phyloP scores from a whole-genome alignment of 306 rosid genomes.

The Dryas octopetala region DNA sequence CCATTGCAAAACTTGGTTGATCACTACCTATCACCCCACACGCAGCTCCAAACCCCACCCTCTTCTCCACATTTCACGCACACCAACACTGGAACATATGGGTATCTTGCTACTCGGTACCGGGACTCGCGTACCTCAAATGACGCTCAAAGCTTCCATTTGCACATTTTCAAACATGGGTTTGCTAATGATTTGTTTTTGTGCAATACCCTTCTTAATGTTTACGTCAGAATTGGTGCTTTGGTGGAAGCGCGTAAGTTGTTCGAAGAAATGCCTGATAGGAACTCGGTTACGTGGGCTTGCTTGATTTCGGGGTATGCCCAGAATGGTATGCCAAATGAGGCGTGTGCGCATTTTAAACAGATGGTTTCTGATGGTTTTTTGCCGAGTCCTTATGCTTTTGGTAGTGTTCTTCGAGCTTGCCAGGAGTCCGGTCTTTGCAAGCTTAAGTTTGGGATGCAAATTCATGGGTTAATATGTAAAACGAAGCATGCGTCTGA shows the following conservation, averaged over 20 bases:
- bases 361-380: constrained; percentile 47
- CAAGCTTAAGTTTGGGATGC: constrained; percentile 57
- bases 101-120: constrained; percentile 35
- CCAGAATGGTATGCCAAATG: constrained; percentile 50
- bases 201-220: constrained; percentile 68
- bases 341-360: constrained; percentile 64
- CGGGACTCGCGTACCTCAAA: constrained; percentile 38
- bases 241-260: constrained; percentile 51
- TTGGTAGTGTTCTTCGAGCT: constrained; percentile 77
- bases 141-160: constrained; percentile 68
- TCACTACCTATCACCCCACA: constrained; percentile 33
- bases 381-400: constrained; percentile 61
- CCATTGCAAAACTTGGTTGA: constrained; percentile 29
- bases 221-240: constrained; percentile 47
- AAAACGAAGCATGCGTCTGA: constrained; percentile 51
- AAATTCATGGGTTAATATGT: constrained; percentile 62
- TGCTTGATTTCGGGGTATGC: constrained; percentile 73
- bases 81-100: constrained; percentile 31
- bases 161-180: constrained; percentile 61
- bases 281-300: constrained; percentile 78
- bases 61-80: constrained; percentile 3
- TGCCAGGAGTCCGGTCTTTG: constrained; percentile 56
- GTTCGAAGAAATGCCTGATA: constrained; percentile 74
- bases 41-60: constrained; percentile 15
- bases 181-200: constrained; percentile 55